Base-by-base conservation (phyloP, 2,329 filamentous ascomycete species). In the Cladorrhinum sp. region DNA sequence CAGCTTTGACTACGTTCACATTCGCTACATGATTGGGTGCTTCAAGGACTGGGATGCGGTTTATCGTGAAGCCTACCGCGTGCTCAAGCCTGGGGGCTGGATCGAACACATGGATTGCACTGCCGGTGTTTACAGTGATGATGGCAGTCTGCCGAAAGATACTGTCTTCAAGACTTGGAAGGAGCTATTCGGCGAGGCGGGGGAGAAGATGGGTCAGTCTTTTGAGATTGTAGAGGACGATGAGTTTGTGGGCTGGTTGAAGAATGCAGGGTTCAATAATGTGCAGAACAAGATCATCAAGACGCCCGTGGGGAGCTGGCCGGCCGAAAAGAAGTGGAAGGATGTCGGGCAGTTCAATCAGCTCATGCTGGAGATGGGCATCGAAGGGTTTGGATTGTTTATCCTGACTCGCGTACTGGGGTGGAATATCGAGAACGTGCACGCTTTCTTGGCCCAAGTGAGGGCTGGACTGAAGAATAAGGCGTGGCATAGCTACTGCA, bases 11-110 rank as follows among this genome's bases (percentile, higher is more conserved):
- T 76, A 68, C 24, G 55, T 69, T 9, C 61, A 64, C 46, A 67
- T 71, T 1, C 72, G 76, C 0, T 72, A 71, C 59, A 65, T 77
- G 60, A 57, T 69, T 2, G 72, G 68, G 6, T 68, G 66, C 24
- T 72, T 78, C 52, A 62, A 66, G 6, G 70, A 76, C 65, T 74
- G 70, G 70, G 65, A 75, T 50, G 21, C 39, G 2, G 54, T 57
- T 5, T 57, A 57, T 36, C 54, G 54, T 1, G 54, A 57, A 18
- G 54, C 54, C 3, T 57, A 57, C 24, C 54, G 54, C 23, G 39
- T 42, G 21, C 64, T 74, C 1, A 69, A 67, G 42, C 74, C 73
- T 3, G 75, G 75, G 5, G 76, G 74, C 1, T 79, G 70, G 66
- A 69, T 62, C 30, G 71, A 73, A 46, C 70, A 72, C 55, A 65